These are phyloP conservation scores for Bipolaris sorokiniana DNA, from an alignment of 2,329 filamentous ascomycete species.

Conservation along the genomic window DNA sequence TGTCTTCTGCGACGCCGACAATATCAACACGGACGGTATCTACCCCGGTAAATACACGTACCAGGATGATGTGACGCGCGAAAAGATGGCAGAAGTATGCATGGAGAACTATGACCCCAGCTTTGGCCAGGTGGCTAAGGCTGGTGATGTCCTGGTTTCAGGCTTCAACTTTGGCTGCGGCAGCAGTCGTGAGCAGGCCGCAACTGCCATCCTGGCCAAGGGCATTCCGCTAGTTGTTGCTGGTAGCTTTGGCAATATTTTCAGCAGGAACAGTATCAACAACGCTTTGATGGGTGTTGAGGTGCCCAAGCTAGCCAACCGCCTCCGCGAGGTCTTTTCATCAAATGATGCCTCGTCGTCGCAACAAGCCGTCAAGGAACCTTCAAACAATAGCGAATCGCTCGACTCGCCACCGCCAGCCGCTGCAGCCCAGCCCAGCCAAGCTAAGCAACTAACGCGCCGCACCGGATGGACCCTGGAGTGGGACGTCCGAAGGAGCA, in stretches of 20 bases:
- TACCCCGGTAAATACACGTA: conserved; percentile 94
- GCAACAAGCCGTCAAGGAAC: conserved; percentile 57
- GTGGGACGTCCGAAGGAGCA: conserved; percentile 79
- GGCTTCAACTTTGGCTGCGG: conserved; percentile 92
- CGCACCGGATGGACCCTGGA: conserved; percentile 82
- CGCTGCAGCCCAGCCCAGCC: conserved; percentile 45
- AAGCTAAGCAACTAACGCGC: conserved; percentile 66
- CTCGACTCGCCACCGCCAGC: conserved; percentile 57
- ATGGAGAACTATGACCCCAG: conserved; percentile 91
- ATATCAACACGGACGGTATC: conserved; percentile 91
- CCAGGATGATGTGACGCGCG: conserved; percentile 77
- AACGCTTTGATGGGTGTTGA: conserved; percentile 77
- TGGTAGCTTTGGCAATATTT: conserved; percentile 85
- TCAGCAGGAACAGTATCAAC: conserved; percentile 78
- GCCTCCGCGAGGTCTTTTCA: conserved; percentile 67
- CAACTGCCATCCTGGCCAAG: conserved; percentile 83
- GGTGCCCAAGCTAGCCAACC: conserved; percentile 68
- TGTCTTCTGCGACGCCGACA: conserved; percentile 82
- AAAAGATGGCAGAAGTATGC: conserved; percentile 85
- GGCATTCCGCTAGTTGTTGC: conserved; percentile 80
- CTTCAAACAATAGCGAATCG: conserved; percentile 57
- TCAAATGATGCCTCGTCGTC: conserved; percentile 28
- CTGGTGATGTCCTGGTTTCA: conserved; percentile 80
- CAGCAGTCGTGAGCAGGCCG: conserved; percentile 81
- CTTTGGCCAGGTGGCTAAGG: conserved; percentile 68